phyloP scores from a whole-genome alignment of 495 filamentous ascomycete species.

The Podospora pseudocomata region DNA sequence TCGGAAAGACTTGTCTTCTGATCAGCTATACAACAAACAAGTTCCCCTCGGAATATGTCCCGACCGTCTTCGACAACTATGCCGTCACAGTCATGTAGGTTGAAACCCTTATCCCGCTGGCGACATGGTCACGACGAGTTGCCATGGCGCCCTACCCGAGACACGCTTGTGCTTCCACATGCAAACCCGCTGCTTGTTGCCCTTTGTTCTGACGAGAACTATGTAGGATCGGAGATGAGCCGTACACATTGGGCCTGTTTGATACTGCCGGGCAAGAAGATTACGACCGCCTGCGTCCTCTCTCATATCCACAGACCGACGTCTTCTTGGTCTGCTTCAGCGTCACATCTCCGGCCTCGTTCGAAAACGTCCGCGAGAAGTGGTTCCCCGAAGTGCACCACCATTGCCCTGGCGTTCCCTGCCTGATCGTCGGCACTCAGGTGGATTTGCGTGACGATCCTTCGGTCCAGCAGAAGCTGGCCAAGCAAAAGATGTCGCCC shows the following conservation, averaged over 20 bases:
- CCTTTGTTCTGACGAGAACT: not conserved
- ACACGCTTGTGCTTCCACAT: not conserved
- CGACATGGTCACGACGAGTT: constrained; percentile 4
- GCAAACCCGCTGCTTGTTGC: not conserved
- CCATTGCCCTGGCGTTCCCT: constrained; percentile 96
- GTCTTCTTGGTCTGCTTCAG: constrained; percentile 99
- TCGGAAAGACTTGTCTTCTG: constrained; percentile 96
- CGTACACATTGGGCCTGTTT: constrained; percentile 94
- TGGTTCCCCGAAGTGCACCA: constrained; percentile 99
- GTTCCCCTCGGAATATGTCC: constrained; percentile 98
- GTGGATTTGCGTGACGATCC: constrained; percentile 91
- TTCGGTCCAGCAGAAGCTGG: constrained; percentile 83
- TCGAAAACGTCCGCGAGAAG: constrained; percentile 98
- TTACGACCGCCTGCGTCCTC: constrained; percentile 93
- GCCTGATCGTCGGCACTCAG: constrained; percentile 96
- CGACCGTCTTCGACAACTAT: constrained; percentile 99
- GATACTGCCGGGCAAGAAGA: constrained; percentile 99
- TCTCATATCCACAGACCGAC: constrained; percentile 97
- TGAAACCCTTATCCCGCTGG: constrained; percentile 5
- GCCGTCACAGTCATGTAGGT: constrained; percentile 98
- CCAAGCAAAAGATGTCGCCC: constrained; percentile 92
- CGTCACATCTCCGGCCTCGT: constrained; percentile 96
- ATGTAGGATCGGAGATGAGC: constrained; percentile 96
- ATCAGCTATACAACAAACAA: constrained; percentile 99
- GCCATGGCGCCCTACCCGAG: constrained; percentile 8